Percentiles rank a stretch among this genome's conserved stretches.
These are phyloP conservation scores for Penicillium tannophilum DNA, from an alignment of 495 filamentous ascomycete species.

Conservation along the genomic window DNA sequence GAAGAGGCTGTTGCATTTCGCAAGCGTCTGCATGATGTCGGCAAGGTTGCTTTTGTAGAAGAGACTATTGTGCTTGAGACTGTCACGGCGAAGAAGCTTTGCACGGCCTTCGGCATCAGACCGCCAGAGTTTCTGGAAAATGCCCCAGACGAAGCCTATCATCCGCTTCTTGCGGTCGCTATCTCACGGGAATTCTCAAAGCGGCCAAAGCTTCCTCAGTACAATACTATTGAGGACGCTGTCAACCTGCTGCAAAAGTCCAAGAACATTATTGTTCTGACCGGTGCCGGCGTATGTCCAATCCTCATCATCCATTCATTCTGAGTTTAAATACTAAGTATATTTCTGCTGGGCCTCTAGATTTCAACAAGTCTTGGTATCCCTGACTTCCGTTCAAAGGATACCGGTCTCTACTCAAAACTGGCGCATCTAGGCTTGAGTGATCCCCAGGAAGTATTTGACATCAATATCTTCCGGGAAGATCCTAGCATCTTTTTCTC, in stretches of 20 bases:
- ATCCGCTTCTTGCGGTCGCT: constrained; percentile 70
- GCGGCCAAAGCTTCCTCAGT: constrained; percentile 75
- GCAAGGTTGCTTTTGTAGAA: constrained; percentile 73
- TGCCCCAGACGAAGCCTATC: constrained; percentile 71
- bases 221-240: constrained; percentile 88
- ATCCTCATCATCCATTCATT: not conserved
- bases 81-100: constrained; percentile 78
- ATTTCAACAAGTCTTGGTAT: constrained; percentile 76
- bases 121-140: constrained; percentile 78
- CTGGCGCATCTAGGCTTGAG: constrained; percentile 72
- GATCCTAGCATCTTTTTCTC: constrained; percentile 92
- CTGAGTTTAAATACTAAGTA: not conserved
- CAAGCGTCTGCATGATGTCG: constrained; percentile 70
- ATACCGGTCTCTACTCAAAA: constrained; percentile 69
- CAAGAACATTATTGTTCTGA: constrained; percentile 88
- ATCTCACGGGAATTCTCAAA: constrained; percentile 82
- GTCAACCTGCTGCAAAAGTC: constrained; percentile 71
- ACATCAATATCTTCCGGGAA: constrained; percentile 80
- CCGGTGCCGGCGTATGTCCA: constrained; percentile 75
- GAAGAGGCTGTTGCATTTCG: constrained; percentile 72
- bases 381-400: constrained; percentile 69
- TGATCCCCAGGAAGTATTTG: constrained; percentile 94
- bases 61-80: constrained; percentile 67
- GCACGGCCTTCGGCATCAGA: constrained; percentile 87
- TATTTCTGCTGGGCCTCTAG: constrained; percentile 29